Conservation (phyloP, 768 basidiomycete genomes). For the Lentinus brumalis region DNA sequence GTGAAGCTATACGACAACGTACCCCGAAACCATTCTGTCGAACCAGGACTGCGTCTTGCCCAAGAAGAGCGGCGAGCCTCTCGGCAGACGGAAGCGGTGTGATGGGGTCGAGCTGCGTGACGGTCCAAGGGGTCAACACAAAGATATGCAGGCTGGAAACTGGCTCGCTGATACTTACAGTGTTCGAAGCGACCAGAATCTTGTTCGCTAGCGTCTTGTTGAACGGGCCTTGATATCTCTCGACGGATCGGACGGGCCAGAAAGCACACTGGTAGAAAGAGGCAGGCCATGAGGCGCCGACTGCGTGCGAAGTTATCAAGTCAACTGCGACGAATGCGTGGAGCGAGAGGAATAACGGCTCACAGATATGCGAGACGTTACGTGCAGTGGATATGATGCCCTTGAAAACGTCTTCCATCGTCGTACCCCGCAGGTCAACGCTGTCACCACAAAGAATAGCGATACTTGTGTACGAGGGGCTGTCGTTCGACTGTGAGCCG, state of each 20-base stretch:
- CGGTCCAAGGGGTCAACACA: not conserved
- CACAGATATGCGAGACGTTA: not conserved
- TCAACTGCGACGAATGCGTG: not conserved
- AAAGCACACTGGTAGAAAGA: not conserved
- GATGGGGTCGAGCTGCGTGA: not conserved
- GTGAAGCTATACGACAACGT: not conserved
- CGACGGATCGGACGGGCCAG: slow-evolving; percentile 13
- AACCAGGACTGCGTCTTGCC: not conserved
- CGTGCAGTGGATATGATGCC: not conserved
- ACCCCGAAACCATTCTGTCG: not conserved
- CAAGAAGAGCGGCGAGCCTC: not conserved
- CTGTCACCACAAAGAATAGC: not conserved
- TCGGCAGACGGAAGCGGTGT: not conserved
- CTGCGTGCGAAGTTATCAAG: not conserved
- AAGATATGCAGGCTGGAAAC: not conserved
- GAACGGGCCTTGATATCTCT: slow-evolving; percentile 17
- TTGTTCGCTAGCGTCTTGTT: slow-evolving; percentile 14
- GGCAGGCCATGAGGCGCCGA: not conserved
- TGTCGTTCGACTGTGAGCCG: not conserved
- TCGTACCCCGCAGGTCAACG: not conserved
- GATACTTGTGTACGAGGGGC: not conserved
- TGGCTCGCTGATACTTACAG: not conserved
- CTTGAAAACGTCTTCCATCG: not conserved
- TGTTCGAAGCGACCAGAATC: slow-evolving; percentile 14
- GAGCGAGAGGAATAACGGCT: not conserved